phyloP scores from a whole-genome alignment of 1,284 basidiomycete species.

The Papiliotrema flavescens region DNA sequence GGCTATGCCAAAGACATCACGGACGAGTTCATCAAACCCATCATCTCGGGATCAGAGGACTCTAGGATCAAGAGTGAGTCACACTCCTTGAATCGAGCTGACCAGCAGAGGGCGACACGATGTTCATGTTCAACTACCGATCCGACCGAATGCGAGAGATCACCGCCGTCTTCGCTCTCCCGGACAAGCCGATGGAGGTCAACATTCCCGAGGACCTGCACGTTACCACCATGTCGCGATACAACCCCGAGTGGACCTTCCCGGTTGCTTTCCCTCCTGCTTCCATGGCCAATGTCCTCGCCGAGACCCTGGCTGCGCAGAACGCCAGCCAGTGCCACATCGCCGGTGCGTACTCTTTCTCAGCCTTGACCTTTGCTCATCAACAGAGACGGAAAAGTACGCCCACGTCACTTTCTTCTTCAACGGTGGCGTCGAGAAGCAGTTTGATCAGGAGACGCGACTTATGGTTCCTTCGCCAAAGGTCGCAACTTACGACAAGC shows the following conservation, averaged over 20 bases:
- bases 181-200: conserved; percentile 76
- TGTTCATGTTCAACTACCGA: conserved; percentile 94
- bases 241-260: conserved; percentile 85
- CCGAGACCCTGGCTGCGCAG: conserved; percentile 77
- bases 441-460: conserved; percentile 77
- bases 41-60: conserved; percentile 73
- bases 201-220: conserved; percentile 74
- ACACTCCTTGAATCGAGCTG: background rate
- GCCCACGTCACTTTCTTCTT: conserved; percentile 96
- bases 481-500: conserved; percentile 81
- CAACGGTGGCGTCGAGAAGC: conserved; percentile 89
- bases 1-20: conserved; percentile 76
- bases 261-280: conserved; percentile 82
- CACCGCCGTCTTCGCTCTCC: conserved; percentile 68
- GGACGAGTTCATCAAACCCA: conserved; percentile 90
- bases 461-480: conserved; percentile 84
- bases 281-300: conserved; percentile 83
- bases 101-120: conserved; percentile 60
- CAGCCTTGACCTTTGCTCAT: background rate
- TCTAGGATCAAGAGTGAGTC: conserved; percentile 71
- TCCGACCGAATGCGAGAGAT: conserved; percentile 92
- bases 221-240: conserved; percentile 89
- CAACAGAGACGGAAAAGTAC: conserved; percentile 85
- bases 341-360: conserved; percentile 56
- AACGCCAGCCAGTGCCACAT: conserved; percentile 79